phyloP scores from a whole-genome alignment of 139 green algal genomes.

The Chlamydomonas eustigma region DNA sequence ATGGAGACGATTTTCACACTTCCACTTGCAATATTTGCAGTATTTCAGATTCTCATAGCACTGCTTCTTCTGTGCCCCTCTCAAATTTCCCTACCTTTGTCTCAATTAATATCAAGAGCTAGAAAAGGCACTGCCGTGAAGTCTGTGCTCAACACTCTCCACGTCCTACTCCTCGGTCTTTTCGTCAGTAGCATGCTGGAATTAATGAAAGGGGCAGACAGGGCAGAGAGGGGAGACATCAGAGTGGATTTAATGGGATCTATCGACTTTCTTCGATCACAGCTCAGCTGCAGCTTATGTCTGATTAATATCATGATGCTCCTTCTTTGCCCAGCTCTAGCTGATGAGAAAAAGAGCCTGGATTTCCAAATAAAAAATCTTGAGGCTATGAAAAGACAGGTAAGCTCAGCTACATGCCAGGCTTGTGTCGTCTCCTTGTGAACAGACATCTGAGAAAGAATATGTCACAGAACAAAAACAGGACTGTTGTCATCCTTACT shows the following conservation, averaged over 20 bases:
- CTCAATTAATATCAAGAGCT: background rate
- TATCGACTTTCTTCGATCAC: background rate
- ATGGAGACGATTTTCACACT: constrained; percentile 40
- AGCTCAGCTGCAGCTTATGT: constrained; percentile 24
- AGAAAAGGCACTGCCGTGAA: constrained; percentile 2
- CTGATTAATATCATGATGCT: constrained; percentile 29
- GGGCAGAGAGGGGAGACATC: background rate
- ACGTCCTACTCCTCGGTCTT: constrained; percentile 1
- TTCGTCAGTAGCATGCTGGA: constrained; percentile 1
- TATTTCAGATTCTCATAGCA: constrained; percentile 5
- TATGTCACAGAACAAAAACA: too few species aligned
- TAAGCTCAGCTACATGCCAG: too few species aligned
- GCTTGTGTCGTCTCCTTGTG: too few species aligned
- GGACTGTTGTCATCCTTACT: too few species aligned
- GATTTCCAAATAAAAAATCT: constrained; percentile 33
- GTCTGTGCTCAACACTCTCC: background rate
- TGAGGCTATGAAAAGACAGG: constrained; percentile 31
- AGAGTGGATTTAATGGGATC: constrained; percentile 19
- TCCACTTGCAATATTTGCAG: constrained; percentile 16
- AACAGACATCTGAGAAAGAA: too few species aligned
- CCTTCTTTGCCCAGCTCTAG: constrained; percentile 20
- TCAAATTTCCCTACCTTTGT: background rate
- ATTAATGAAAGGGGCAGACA: constrained; percentile 10
- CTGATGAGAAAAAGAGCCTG: background rate
- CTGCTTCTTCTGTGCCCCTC: constrained; percentile 15